Evolutionary conservation across 495 filamentous ascomycete species (phyloP).

Genomic region (Choiromyces venosus): DNA sequence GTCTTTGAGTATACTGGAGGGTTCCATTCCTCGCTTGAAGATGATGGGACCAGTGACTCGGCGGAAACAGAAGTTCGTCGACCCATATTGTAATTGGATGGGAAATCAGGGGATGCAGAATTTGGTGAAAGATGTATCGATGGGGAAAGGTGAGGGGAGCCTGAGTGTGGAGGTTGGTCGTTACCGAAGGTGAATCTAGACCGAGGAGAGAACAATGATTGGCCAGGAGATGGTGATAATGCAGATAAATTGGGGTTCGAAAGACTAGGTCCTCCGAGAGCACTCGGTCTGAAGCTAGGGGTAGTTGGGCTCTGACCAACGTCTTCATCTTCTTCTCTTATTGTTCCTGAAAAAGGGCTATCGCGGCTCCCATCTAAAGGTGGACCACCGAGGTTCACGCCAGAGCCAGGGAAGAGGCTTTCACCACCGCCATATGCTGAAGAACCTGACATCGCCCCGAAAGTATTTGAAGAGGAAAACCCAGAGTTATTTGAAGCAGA

Average conservation of each 20-base stretch:
- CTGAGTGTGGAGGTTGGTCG: constrained; percentile 44
- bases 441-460: constrained; percentile 28
- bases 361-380: constrained; percentile 48
- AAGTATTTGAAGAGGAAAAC: constrained; percentile 27
- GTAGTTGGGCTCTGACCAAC: constrained; percentile 54
- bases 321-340: constrained; percentile 54
- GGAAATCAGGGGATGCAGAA: constrained; percentile 60
- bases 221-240: constrained; percentile 18
- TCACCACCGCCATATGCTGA: constrained; percentile 48
- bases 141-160: constrained; percentile 37
- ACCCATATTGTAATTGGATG: constrained; percentile 85
- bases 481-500: constrained; percentile 38
- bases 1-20: constrained; percentile 80
- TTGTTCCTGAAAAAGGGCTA: constrained; percentile 42
- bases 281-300: constrained; percentile 46
- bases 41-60: constrained; percentile 85
- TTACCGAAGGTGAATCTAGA: constrained; percentile 50
- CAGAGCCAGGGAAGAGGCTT: constrained; percentile 51
- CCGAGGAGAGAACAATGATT: constrained; percentile 29
- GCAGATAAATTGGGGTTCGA: constrained; percentile 17
- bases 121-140: constrained; percentile 40
- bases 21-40: constrained; percentile 79
- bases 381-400: constrained; percentile 32
- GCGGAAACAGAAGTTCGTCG: constrained; percentile 95
- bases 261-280: constrained; percentile 31